Evolutionary conservation across 768 basidiomycete genomes (phyloP).

Genomic region (Auricularia cornea): DNA sequence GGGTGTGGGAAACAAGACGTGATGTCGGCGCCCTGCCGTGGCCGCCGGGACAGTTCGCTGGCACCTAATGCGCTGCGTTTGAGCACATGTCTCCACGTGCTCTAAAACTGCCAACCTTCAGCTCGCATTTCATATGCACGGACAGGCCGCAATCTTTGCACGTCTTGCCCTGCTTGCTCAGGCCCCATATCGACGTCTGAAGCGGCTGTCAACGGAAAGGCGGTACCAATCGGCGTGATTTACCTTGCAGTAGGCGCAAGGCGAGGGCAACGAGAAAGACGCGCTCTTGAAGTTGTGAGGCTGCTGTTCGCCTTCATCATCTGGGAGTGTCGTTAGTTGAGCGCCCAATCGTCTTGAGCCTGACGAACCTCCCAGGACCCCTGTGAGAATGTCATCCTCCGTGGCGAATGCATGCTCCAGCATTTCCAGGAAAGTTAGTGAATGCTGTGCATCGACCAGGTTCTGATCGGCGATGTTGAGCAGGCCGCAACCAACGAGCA

Average conservation of each 20-base stretch:
- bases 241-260: slow-evolving; percentile 77
- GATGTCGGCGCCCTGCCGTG: not conserved
- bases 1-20: not conserved
- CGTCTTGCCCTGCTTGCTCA: slow-evolving; percentile 80
- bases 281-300: slow-evolving; percentile 81
- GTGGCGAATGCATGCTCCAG: slow-evolving; percentile 50
- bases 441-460: slow-evolving; percentile 55
- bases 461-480: slow-evolving; percentile 32
- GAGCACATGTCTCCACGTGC: too few species aligned
- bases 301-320: slow-evolving; percentile 59
- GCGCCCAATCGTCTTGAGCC: not conserved
- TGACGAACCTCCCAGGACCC: slow-evolving; percentile 54
- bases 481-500: not conserved
- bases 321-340: slow-evolving; percentile 29
- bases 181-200: slow-evolving; percentile 78
- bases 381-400: slow-evolving; percentile 55
- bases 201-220: slow-evolving; percentile 1
- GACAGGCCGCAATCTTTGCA: slow-evolving; percentile 70
- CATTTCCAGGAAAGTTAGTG: slow-evolving; percentile 43
- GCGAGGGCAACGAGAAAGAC: slow-evolving; percentile 77
- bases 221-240: slow-evolving; percentile 9
- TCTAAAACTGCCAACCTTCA: slow-evolving; percentile 59
- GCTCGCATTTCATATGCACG: slow-evolving; percentile 78
- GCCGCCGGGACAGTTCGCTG: slow-evolving; percentile 51
- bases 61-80: slow-evolving; percentile 58